Base-by-base conservation (phyloP, 2,329 filamentous ascomycete genomes). In the Graphilbum ipis-grandicollis region DNA sequence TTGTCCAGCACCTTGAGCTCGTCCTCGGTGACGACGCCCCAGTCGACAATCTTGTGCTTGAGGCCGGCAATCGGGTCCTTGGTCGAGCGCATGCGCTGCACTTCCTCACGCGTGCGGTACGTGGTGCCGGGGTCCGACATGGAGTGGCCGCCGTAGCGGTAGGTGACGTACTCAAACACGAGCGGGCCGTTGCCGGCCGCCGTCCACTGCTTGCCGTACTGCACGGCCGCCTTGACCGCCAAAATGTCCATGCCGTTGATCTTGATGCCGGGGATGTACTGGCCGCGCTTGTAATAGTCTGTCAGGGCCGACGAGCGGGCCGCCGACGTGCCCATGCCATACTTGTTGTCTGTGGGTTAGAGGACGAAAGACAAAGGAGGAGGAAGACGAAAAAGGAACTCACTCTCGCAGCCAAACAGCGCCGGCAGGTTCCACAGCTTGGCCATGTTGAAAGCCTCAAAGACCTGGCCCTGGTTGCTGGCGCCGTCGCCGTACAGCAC, bases 381-480 rank as follows among this genome's bases (percentile, higher is more conserved):
- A 19, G 9, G 23, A 13, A 22, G 23, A 25, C 12, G 13, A 12
- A 33, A 34, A 9, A 7, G 33, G 19, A 21, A 74, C 84, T 59
- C 66, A 93, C 86, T 98, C 71, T 98, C 90, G 62, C 90, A 98
- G 50, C 84, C 86, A 56, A 98, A 98, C 48, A 98, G 79, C 49
- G 86, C 75, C 38, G 90, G 90, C 34, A 98, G 69, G 51, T 90
- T 86, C 90, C 90, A 98, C 48, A 98, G 77, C 74, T 96, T 96
- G 45, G 90, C 90, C 90, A 98, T 98, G 78, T 98, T 98, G 75
- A 92, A 98, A 44, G 90, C 86, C 71, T 98, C 90, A 54, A 98
- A 98, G 51, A 98, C 90, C 65, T 98, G 90, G 47, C 90, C 90
- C 70, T 98, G 90, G 71, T 98, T 98, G 70, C 79, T 83, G 47